phyloP scores from a whole-genome alignment of 768 basidiomycete genomes.

The Jaapia argillacea region DNA sequence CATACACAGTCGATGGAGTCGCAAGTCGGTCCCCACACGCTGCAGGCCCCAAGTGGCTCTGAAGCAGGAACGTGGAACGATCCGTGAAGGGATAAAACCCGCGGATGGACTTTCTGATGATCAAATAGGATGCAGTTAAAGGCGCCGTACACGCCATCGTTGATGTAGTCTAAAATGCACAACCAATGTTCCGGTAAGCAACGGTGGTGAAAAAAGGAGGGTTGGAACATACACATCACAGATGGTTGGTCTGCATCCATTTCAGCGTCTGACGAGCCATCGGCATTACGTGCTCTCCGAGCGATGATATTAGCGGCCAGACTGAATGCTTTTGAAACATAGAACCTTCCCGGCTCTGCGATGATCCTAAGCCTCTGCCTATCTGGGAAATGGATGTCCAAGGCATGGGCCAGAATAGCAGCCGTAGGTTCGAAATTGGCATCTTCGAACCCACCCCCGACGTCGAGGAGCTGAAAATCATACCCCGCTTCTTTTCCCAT shows the following conservation, averaged over 20 bases:
- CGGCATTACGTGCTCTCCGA: slow-evolving; percentile 39
- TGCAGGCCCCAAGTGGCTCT: slow-evolving; percentile 40
- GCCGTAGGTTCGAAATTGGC: slow-evolving; percentile 77
- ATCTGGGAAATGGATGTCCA: slow-evolving; percentile 75
- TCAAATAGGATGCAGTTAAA: slow-evolving; percentile 98
- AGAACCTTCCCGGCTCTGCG: slow-evolving; percentile 93
- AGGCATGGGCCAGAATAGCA: slow-evolving; percentile 52
- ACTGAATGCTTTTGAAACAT: slow-evolving; percentile 86
- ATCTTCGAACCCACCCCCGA: slow-evolving; percentile 96
- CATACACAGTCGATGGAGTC: slow-evolving; percentile 94
- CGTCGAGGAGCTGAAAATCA: slow-evolving; percentile 75
- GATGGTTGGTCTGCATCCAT: slow-evolving; percentile 31
- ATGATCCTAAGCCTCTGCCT: slow-evolving; percentile 66
- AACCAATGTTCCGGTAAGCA: slow-evolving; percentile 17
- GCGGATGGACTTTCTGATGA: slow-evolving; percentile 86
- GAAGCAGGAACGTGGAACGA: slow-evolving; percentile 46
- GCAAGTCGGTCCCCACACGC: slow-evolving; percentile 98
- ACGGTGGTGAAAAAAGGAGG: slow-evolving; percentile 1
- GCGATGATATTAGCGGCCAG: slow-evolving; percentile 93
- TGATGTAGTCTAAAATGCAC: slow-evolving; percentile 79
- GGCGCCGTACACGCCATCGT: slow-evolving; percentile 96
- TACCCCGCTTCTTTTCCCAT: slow-evolving; percentile 81
- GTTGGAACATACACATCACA: slow-evolving; percentile 78
- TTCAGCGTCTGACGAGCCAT: slow-evolving; percentile 14
- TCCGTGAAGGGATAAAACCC: slow-evolving; percentile 59